Conservation (phyloP, 164 flowering plant genomes). For the Cinnamomum micranthum region DNA sequence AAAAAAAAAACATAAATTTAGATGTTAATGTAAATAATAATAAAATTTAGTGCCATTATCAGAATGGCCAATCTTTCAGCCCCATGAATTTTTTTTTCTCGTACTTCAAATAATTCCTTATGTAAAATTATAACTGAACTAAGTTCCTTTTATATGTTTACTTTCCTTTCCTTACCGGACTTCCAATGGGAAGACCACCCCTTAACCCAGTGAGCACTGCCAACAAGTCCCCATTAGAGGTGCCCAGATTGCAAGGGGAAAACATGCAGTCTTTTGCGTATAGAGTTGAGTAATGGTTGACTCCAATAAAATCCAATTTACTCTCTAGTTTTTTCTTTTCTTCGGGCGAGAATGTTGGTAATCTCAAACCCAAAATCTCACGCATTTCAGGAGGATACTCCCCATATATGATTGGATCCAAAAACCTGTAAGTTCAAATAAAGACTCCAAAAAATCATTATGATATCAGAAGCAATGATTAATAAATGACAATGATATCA, state of each 20-base stretch:
- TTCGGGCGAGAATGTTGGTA: slow-evolving; percentile 25
- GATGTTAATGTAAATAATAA: not conserved
- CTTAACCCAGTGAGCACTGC: slow-evolving; percentile 6
- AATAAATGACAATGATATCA: not conserved
- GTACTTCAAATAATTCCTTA: not conserved
- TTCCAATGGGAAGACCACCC: slow-evolving; percentile 21
- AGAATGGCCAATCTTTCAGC: not conserved
- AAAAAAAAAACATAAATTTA: not conserved
- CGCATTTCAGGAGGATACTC: slow-evolving; percentile 42
- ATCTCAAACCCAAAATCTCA: slow-evolving; percentile 14
- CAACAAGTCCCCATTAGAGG: not conserved
- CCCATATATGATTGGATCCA: slow-evolving; percentile 42
- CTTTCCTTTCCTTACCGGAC: not conserved
- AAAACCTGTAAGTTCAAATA: slow-evolving; percentile 19
- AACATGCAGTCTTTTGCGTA: slow-evolving; percentile 22
- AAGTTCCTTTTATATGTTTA: not conserved
- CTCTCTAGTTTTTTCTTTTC: slow-evolving; percentile 20
- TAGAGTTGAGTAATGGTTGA: slow-evolving; percentile 17
- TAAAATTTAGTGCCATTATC: not conserved
- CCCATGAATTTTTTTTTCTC: not conserved
- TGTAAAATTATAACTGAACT: not conserved
- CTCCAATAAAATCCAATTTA: slow-evolving; percentile 39
- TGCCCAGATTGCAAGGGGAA: not conserved
- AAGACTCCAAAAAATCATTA: not conserved
- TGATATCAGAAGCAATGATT: not conserved